Evolutionary conservation across 208 protist genomes (phyloP).

Genomic region (Crithidia expoeki): DNA sequence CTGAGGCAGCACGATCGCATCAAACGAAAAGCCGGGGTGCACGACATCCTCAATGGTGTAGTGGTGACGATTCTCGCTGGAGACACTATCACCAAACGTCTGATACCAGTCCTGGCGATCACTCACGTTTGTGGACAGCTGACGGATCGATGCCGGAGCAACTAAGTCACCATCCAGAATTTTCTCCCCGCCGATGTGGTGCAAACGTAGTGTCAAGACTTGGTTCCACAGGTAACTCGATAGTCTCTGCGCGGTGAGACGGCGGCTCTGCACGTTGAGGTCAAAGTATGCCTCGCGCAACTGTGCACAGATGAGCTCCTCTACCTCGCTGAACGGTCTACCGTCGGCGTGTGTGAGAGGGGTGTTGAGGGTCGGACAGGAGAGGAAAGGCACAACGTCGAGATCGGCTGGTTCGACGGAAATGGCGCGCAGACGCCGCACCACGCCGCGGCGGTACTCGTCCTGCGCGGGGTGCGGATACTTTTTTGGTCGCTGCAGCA

Average conservation of each 20-base stretch:
- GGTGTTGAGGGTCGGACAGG: constrained; percentile 52
- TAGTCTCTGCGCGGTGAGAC: constrained; percentile 75
- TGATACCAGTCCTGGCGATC: constrained; percentile 54
- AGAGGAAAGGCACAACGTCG: constrained; percentile 72
- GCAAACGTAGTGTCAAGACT: constrained; percentile 77
- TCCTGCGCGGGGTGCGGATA: constrained; percentile 85
- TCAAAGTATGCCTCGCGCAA: constrained; percentile 82
- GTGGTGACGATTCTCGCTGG: constrained; percentile 35
- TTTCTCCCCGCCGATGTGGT: constrained; percentile 48
- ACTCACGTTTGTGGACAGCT: constrained; percentile 30
- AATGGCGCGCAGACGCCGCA: constrained; percentile 74
- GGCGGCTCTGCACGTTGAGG: constrained; percentile 57
- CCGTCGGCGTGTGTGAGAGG: constrained; percentile 36
- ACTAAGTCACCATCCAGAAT: constrained; percentile 80
- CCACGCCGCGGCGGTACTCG: constrained; percentile 77
- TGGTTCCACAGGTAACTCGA: constrained; percentile 91
- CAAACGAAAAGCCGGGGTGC: constrained; percentile 86
- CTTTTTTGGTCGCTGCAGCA: constrained; percentile 82
- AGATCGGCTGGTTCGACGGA: constrained; percentile 72
- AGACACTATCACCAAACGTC: constrained; percentile 42
- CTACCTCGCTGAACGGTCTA: constrained; percentile 13
- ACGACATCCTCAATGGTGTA: constrained; percentile 80
- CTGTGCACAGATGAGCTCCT: constrained; percentile 65
- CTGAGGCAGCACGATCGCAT: constrained; percentile 60
- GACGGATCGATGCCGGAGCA: constrained; percentile 44